Evolutionary conservation across 495 filamentous ascomycete species (phyloP), one percentile per base, ranked within the genome.

Genomic region (Penicillium egyptiacum): DNA sequence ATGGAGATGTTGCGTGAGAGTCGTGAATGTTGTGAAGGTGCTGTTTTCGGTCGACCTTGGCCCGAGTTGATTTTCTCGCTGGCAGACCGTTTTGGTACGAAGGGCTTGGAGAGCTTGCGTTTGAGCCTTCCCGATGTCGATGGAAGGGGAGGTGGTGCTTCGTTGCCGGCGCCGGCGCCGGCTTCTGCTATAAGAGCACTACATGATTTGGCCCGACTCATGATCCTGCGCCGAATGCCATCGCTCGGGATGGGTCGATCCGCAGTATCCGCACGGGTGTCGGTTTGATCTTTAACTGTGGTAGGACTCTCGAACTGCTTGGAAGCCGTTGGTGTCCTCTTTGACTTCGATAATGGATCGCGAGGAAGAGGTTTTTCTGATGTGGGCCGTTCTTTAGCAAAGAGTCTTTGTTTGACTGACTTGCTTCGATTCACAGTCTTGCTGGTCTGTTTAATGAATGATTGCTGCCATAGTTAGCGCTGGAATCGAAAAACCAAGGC

Each of bases 291-390:
- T 51, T 69, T 69, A 25, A 54, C 57, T 45, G 59, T 26, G n/a
- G 59, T 39, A 20, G 53, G 59, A 22, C 26, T 41, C 26, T 55
- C 52, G n/a, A 28, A 11, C 40, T 59, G 37, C n/a, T 55, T 62
- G 5, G 60, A 47, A 11, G 23, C 48, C 26, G 61, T 48, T n/a
- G 45, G 25, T 37, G 50, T 31, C 7, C 26, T 35, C 11, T 50
- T 57, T 23, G 55, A 41, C 22, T 57, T 56, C 16, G 60, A 35
- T 1, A 65, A 46, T 39, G 75, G 75, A 49, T 72, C 73, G 35
- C 58, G 55, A 10, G 75, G 75, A 5, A 77, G 61, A 6, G 73
- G 75, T 45, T 77, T 76, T 19, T 72, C 64, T 9, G 62, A 53
- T 25, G 41, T 51, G 14, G 64, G 53, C 26, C 43, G 11, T 10